Conservation (phyloP, 495 filamentous ascomycete species). For the Aspergillus avenaceus region DNA sequence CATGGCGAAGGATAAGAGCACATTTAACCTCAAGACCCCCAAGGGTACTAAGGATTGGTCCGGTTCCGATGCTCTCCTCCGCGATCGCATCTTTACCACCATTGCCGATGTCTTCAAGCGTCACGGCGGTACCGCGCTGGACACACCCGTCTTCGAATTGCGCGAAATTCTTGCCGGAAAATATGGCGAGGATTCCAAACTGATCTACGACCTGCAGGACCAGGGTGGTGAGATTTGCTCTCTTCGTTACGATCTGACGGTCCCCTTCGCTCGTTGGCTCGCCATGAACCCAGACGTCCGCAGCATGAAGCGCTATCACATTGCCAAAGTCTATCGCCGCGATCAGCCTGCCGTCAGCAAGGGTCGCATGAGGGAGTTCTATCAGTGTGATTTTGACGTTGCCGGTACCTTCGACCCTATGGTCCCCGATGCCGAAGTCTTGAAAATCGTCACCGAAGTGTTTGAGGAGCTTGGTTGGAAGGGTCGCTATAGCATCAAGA, state of each 20-base stretch:
- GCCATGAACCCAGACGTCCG: slow-evolving; percentile 75
- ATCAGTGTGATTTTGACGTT: slow-evolving; percentile 97
- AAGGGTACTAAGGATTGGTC: slow-evolving; percentile 45
- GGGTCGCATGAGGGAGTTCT: slow-evolving; percentile 93
- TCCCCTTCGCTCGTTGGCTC: slow-evolving; percentile 84
- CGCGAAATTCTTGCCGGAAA: slow-evolving; percentile 79
- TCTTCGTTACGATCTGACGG: slow-evolving; percentile 86
- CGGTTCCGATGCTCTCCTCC: slow-evolving; percentile 27
- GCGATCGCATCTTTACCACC: slow-evolving; percentile 61
- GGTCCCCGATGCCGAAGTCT: slow-evolving; percentile 92
- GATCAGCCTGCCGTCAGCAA: slow-evolving; percentile 82
- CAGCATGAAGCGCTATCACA: slow-evolving; percentile 82
- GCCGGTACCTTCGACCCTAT: slow-evolving; percentile 88
- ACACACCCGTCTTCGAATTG: slow-evolving; percentile 80
- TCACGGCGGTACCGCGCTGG: slow-evolving; percentile 80
- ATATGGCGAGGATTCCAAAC: slow-evolving; percentile 88
- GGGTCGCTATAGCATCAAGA: slow-evolving; percentile 76
- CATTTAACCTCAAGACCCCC: slow-evolving; percentile 45
- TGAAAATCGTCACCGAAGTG: slow-evolving; percentile 79
- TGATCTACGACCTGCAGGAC: slow-evolving; percentile 84
- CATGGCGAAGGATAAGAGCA: slow-evolving; percentile 32
- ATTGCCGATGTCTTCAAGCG: slow-evolving; percentile 86
- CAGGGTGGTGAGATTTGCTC: slow-evolving; percentile 84
- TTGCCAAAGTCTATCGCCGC: slow-evolving; percentile 81
- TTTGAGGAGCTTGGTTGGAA: slow-evolving; percentile 75